Conservation (phyloP, 2,329 filamentous ascomycete genomes). For the Myriosclerotinia duriaeana region DNA sequence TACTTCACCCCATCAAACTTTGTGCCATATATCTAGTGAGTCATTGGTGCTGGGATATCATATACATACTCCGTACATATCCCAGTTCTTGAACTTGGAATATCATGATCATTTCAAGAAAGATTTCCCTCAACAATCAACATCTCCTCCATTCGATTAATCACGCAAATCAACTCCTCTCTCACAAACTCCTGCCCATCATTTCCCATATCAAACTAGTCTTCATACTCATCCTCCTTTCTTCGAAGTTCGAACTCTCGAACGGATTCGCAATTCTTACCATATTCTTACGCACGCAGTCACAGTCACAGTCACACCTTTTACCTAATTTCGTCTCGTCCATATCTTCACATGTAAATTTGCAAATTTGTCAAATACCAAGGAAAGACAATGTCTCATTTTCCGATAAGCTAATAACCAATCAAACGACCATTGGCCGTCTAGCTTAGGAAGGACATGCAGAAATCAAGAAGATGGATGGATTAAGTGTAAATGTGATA, state of each 20-base stretch:
- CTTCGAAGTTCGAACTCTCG: background rate
- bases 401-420: background rate
- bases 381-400: conserved; percentile 1
- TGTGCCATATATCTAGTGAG: background rate
- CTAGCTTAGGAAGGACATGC: background rate
- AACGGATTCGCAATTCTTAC: too few species aligned
- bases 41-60: background rate
- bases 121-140: background rate
- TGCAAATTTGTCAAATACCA: background rate
- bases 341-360: background rate
- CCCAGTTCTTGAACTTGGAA: background rate
- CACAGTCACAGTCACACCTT: conserved; percentile 13
- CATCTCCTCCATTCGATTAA: background rate
- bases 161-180: background rate
- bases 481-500: background rate
- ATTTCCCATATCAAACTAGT: background rate
- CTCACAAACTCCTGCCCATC: background rate
- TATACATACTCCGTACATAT: too few species aligned
- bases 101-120: too few species aligned
- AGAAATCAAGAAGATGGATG: conserved; percentile 5
- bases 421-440: background rate
- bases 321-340: background rate
- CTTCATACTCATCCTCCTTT: background rate
- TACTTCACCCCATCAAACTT: background rate
- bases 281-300: background rate